Percentiles rank a stretch among this genome's conserved stretches.
Evolutionary conservation across 805 yeast genomes (phyloP).

Genomic region (Cyberlindnera samutprakarnensis): DNA sequence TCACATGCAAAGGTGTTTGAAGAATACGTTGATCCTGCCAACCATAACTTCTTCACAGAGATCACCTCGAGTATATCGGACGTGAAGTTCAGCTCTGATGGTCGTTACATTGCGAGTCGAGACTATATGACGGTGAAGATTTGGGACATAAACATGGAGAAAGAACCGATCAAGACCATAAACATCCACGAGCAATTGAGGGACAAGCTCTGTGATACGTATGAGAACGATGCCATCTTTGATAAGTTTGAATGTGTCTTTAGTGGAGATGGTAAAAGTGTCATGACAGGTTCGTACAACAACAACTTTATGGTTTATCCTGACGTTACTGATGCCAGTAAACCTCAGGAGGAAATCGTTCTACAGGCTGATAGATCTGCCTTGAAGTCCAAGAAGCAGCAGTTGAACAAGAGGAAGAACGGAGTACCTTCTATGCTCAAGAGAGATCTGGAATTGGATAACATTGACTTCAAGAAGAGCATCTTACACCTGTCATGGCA

Average conservation of each 20-base stretch:
- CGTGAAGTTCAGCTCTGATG: conserved; percentile 86
- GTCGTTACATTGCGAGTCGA: conserved; percentile 91
- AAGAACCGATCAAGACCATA: conserved; percentile 87
- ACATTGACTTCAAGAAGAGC: conserved; percentile 90
- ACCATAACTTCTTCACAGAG: conserved; percentile 94
- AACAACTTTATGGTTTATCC: conserved; percentile 97
- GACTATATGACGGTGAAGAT: conserved; percentile 96
- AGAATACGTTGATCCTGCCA: conserved; percentile 86
- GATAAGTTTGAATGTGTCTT: conserved; percentile 97
- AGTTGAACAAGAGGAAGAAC: conserved; percentile 20
- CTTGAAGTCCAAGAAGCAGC: conserved; percentile 66
- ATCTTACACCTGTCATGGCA: conserved; percentile 97
- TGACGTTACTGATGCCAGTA: conserved; percentile 45
- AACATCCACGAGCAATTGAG: conserved; percentile 93
- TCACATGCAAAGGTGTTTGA: conserved; percentile 80
- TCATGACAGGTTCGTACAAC: conserved; percentile 96
- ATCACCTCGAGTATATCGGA: conserved; percentile 92
- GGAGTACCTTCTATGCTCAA: conserved; percentile 34
- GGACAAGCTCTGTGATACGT: conserved; percentile 90
- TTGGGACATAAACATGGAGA: conserved; percentile 98
- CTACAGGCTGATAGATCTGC: conserved; percentile 98
- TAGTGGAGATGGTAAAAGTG: conserved; percentile 83
- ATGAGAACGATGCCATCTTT: conserved; percentile 96
- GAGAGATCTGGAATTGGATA: conserved; percentile 41
- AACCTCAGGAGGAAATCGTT: conserved; percentile 48